Conservation (phyloP, 1,139 yeast species). For the Blastobotrys capitulatus region DNA sequence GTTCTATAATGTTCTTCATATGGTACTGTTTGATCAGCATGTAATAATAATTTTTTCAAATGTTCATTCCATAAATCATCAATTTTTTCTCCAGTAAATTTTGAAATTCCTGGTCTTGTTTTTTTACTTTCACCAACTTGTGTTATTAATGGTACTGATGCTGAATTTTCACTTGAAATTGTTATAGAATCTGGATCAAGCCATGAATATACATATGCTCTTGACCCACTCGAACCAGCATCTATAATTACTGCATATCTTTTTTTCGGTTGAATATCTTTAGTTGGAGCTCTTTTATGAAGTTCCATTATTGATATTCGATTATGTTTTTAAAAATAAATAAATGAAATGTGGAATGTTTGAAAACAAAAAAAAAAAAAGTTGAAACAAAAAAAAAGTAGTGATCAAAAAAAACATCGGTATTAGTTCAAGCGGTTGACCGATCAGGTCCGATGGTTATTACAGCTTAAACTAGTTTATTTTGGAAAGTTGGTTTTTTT, state of each 20-base stretch:
- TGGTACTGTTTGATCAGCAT: conserved; percentile 60
- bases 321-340: too few species aligned
- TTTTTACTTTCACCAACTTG: conserved; percentile 48
- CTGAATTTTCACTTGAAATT: background rate
- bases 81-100: conserved; percentile 37
- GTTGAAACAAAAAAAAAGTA: background rate
- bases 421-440: too few species aligned
- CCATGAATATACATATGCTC: conserved; percentile 73
- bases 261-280: background rate
- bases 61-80: conserved; percentile 57
- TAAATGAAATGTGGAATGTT: background rate
- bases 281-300: background rate
- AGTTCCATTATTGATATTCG: background rate
- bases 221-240: conserved; percentile 78
- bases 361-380: background rate
- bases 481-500: too few species aligned
- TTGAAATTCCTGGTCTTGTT: conserved; percentile 63
- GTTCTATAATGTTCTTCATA: conserved; percentile 57
- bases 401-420: background rate
- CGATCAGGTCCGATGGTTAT: too few species aligned
- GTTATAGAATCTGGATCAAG: background rate
- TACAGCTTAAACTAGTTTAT: too few species aligned
- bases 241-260: conserved; percentile 66
- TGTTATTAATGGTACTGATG: conserved; percentile 22
- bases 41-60: conserved; percentile 47